These are phyloP conservation scores for Tranzscheliella williamsii DNA, from an alignment of 1,284 basidiomycete species.

Conservation along the genomic window DNA sequence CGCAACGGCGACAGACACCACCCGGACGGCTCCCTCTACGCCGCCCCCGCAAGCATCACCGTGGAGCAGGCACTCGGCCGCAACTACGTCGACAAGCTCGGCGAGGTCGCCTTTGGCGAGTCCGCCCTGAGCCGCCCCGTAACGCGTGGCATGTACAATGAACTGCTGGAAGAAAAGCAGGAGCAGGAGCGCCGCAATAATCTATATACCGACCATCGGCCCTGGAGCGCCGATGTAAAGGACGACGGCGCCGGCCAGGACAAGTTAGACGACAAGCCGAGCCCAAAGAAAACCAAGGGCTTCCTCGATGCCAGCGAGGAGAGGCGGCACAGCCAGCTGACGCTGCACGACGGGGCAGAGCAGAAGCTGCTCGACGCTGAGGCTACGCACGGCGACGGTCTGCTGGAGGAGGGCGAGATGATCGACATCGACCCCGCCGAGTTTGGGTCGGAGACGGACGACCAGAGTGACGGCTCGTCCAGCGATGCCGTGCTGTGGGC, in stretches of 20 bases:
- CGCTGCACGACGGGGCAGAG: constrained; percentile 23
- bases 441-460: constrained; percentile 9
- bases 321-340: constrained; percentile 24
- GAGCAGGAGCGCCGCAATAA: constrained; percentile 20
- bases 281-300: constrained; percentile 1
- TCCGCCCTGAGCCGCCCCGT: constrained; percentile 45
- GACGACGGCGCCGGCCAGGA: constrained; percentile 10
- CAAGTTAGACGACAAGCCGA: neutral
- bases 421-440: constrained; percentile 28
- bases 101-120: constrained; percentile 47
- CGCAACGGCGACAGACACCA: constrained; percentile 3
- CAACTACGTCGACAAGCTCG: constrained; percentile 48
- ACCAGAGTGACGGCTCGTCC: constrained; percentile 3
- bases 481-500: constrained; percentile 19
- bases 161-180: constrained; percentile 44
- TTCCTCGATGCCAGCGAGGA: constrained; percentile 5
- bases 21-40: constrained; percentile 3
- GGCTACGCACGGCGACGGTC: constrained; percentile 6
- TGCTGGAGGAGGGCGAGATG: constrained; percentile 15
- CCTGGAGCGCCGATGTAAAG: constrained; percentile 13
- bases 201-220: constrained; percentile 14
- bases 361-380: constrained; percentile 9
- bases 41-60: constrained; percentile 13
- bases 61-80: constrained; percentile 34
- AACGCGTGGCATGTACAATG: constrained; percentile 40